Evolutionary conservation across 352 stramenopile species (phyloP).

Genomic region (Phytophthora fragariaefolia): DNA sequence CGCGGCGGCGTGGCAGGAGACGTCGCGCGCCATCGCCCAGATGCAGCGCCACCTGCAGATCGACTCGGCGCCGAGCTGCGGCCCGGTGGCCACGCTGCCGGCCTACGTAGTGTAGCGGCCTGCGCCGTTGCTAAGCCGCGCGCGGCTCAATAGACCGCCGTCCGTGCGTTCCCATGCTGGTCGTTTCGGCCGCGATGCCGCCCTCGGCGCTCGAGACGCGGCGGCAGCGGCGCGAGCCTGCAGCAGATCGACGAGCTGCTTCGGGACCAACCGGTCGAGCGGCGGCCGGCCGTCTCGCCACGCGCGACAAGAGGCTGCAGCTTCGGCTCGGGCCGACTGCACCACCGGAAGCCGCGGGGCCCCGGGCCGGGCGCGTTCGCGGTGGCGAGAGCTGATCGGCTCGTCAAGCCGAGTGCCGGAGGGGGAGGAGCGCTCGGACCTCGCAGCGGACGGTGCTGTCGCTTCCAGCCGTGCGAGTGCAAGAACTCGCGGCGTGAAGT

Average conservation of each 20-base stretch:
- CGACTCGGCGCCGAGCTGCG: constrained; percentile 22
- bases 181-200: constrained; percentile 17
- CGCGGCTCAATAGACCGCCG: constrained; percentile 18
- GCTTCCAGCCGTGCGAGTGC: constrained; percentile 34
- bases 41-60: constrained; percentile 48
- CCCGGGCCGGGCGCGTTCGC: constrained; percentile 41
- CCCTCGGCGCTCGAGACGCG: constrained; percentile 31
- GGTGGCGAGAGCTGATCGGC: constrained; percentile 26
- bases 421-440: constrained; percentile 25
- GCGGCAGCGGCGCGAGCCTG: constrained; percentile 32
- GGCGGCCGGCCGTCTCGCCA: background rate
- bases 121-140: background rate
- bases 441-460: constrained; percentile 25
- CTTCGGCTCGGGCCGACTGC: constrained; percentile 40
- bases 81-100: constrained; percentile 33
- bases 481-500: constrained; percentile 11
- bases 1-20: constrained; percentile 45
- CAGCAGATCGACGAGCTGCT: constrained; percentile 41
- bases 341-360: background rate
- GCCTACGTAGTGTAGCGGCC: constrained; percentile 36
- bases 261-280: constrained; percentile 9
- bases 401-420: constrained; percentile 29
- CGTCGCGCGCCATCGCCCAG: constrained; percentile 37
- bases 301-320: constrained; percentile 8
- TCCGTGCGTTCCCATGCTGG: constrained; percentile 18